A percentile compares a stretch with the other conserved stretches of the same genome.
These are phyloP conservation scores for Triangularia setosa DNA, from an alignment of 2,329 filamentous ascomycete species.

Conservation along the genomic window DNA sequence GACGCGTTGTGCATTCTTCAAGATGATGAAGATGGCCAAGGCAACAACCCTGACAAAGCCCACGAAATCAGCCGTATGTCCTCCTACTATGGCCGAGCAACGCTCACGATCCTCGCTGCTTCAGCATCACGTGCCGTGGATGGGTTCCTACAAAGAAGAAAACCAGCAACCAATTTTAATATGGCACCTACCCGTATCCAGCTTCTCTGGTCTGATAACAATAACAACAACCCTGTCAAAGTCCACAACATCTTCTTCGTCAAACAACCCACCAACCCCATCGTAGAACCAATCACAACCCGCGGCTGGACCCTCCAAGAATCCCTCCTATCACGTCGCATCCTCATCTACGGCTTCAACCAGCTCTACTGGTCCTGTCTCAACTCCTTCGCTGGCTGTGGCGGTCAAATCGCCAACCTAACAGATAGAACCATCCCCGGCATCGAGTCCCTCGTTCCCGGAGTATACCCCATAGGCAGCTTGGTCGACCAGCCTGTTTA, in stretches of 20 bases:
- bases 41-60: slow-evolving; percentile 4
- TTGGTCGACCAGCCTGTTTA: slow-evolving; percentile 1
- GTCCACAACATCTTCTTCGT: not conserved
- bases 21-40: not conserved
- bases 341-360: slow-evolving; percentile 7
- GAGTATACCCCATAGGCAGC: slow-evolving; percentile 5
- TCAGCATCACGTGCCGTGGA: not conserved
- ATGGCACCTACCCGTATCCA: not conserved
- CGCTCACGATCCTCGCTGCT: slow-evolving; percentile 10
- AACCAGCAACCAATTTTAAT: not conserved
- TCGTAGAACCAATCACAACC: slow-evolving; percentile 1
- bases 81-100: slow-evolving; percentile 10
- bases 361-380: slow-evolving; percentile 11
- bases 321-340: slow-evolving; percentile 6
- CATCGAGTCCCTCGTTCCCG: not conserved
- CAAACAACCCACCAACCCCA: not conserved
- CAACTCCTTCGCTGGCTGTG: slow-evolving; percentile 9
- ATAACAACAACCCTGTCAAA: not conserved
- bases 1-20: slow-evolving; percentile 14
- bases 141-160: not conserved
- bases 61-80: slow-evolving; percentile 11
- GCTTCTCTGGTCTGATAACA: not conserved
- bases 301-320: slow-evolving; percentile 12
- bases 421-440: slow-evolving; percentile 5
- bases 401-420: not conserved